Percentiles rank a stretch among this genome's conserved stretches.
phyloP scores from a whole-genome alignment of 805 yeast genomes.

The Pichia phayaonensis region DNA sequence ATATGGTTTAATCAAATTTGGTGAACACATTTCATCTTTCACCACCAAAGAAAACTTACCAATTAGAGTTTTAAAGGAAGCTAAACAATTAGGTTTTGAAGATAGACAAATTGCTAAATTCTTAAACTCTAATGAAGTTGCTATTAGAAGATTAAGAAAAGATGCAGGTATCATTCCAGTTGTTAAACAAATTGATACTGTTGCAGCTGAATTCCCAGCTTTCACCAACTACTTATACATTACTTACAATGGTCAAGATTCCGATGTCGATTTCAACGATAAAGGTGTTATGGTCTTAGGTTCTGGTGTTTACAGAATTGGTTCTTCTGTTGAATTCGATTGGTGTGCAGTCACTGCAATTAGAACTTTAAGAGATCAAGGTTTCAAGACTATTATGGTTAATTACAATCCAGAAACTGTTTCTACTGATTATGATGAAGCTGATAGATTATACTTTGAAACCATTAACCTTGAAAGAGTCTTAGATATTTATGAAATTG shows the following conservation, averaged over 20 bases:
- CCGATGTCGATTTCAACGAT: constrained; percentile 84
- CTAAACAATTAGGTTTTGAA: constrained; percentile 94
- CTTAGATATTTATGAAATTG: constrained; percentile 88
- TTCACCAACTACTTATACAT: constrained; percentile 88
- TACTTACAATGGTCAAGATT: constrained; percentile 86
- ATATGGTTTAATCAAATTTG: constrained; percentile 64
- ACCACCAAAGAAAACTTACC: constrained; percentile 60
- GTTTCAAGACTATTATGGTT: constrained; percentile 89
- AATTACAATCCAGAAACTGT: constrained; percentile 99
- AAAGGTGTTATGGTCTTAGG: constrained; percentile 94
- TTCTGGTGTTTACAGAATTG: constrained; percentile 97
- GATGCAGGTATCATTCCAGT: constrained; percentile 84
- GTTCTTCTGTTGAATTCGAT: constrained; percentile 97
- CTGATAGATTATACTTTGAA: constrained; percentile 93
- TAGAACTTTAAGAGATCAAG: constrained; percentile 81
- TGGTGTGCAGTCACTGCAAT: constrained; percentile 99
- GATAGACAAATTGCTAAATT: constrained; percentile 93
- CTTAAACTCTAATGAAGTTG: constrained; percentile 83
- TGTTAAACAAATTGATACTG: constrained; percentile 96
- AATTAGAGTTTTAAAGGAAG: constrained; percentile 57
- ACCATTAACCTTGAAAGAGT: constrained; percentile 91
- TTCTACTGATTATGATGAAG: constrained; percentile 97
- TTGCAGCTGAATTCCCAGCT: constrained; percentile 99
- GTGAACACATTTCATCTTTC: constrained; percentile 49
- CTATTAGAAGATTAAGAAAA: constrained; percentile 81